phyloP scores from a whole-genome alignment of 495 filamentous ascomycete species.

The Xylaria longipes region DNA sequence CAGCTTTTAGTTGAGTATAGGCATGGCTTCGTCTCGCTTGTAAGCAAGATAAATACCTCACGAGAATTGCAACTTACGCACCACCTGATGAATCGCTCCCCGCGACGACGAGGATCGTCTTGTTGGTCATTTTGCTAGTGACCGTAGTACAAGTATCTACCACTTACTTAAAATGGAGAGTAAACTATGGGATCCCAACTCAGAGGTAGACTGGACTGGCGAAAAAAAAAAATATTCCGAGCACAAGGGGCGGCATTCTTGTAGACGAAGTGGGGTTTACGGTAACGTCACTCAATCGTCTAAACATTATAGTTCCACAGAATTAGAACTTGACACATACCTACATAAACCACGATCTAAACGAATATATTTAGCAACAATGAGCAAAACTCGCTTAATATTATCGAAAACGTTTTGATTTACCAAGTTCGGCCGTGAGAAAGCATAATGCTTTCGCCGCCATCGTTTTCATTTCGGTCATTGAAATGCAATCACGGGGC shows the following conservation, averaged over 20 bases:
- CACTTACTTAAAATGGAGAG: neutral
- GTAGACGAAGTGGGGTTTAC: slow-evolving; percentile 20
- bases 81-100: slow-evolving; percentile 88
- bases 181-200: neutral
- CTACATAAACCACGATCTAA: neutral
- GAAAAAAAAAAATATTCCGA: neutral
- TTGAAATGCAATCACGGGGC: too few relatives aligned
- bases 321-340: neutral
- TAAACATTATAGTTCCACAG: slow-evolving; percentile 12
- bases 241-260: neutral
- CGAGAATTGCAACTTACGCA: slow-evolving; percentile 65
- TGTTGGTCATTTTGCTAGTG: slow-evolving; percentile 37
- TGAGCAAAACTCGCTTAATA: neutral
- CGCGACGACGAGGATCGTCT: slow-evolving; percentile 78
- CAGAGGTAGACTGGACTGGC: neutral
- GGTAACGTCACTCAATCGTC: slow-evolving; percentile 14
- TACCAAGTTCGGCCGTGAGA: neutral
- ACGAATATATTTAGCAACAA: neutral
- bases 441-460: neutral
- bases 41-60: slow-evolving; percentile 14
- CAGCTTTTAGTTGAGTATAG: neutral
- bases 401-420: neutral
- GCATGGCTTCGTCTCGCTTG: neutral
- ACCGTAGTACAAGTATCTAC: neutral
- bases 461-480: neutral